phyloP scores from a whole-genome alignment of 176 grass and related monocot species.

The Carex pumila region DNA sequence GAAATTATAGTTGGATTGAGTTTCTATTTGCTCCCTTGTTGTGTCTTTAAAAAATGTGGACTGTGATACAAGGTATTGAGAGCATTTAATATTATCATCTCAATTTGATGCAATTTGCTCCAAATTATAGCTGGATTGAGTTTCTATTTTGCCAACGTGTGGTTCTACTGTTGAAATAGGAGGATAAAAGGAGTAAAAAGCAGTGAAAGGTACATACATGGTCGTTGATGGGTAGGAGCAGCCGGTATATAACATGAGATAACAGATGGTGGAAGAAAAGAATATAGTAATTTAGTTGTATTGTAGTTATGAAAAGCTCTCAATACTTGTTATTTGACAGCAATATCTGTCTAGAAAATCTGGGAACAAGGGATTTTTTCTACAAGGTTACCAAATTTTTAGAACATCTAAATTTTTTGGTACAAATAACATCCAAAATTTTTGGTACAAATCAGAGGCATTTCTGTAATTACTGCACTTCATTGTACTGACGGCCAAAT shows the following conservation, averaged over 20 bases:
- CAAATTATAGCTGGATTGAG: neutral
- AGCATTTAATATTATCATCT: neutral
- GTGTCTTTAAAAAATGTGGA: too few species aligned
- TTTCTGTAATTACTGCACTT: too few species aligned
- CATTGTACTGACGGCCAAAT: too few species aligned
- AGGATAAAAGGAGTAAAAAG: neutral
- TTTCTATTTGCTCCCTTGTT: too few species aligned
- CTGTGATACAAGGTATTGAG: too few species aligned
- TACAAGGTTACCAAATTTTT: too few species aligned
- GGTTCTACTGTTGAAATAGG: neutral
- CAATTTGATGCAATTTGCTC: neutral
- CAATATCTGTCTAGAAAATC: neutral
- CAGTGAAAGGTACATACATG: constrained; percentile 37
- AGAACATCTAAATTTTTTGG: too few species aligned
- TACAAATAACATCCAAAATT: too few species aligned
- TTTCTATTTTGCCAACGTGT: neutral
- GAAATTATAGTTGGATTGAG: too few species aligned
- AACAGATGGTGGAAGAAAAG: neutral
- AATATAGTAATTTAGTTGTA: neutral
- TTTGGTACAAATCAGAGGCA: too few species aligned
- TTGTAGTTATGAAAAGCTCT: neutral
- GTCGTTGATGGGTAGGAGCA: constrained; percentile 62
- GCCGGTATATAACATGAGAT: constrained; percentile 55
- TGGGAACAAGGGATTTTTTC: too few species aligned
- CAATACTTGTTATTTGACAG: neutral